phyloP scores from a whole-genome alignment of 306 rosid genomes.

The Medicago truncatula region DNA sequence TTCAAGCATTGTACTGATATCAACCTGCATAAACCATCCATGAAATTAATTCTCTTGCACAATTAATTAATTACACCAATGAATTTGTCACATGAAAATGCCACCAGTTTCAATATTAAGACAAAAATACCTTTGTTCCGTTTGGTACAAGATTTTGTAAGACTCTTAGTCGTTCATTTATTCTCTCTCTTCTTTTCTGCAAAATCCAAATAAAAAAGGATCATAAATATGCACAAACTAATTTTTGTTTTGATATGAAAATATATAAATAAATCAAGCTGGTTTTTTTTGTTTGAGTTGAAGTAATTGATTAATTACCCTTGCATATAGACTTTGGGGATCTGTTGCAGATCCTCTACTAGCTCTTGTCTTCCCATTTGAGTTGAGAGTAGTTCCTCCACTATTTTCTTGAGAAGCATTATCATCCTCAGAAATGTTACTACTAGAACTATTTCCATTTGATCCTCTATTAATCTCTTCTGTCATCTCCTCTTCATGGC shows the following conservation, averaged over 20 bases:
- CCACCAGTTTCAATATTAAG: background rate
- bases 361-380: constrained; percentile 73
- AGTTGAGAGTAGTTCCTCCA: constrained; percentile 55
- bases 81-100: background rate
- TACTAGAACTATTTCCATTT: constrained; percentile 60
- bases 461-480: constrained; percentile 55
- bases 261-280: background rate
- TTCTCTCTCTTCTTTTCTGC: constrained; percentile 96
- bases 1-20: constrained; percentile 98
- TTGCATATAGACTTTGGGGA: constrained; percentile 96
- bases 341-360: constrained; percentile 93
- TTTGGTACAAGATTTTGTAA: constrained; percentile 87
- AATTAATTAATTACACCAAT: background rate
- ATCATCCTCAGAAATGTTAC: constrained; percentile 75
- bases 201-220: constrained; percentile 32
- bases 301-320: constrained; percentile 54
- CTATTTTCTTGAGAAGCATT: constrained; percentile 61
- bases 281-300: too few species aligned
- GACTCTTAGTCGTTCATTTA: constrained; percentile 76
- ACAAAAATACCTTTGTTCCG: constrained; percentile 74
- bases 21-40: constrained; percentile 59
- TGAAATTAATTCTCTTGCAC: constrained; percentile 27
- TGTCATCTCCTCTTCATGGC: constrained; percentile 44
- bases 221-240: background rate
- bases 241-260: background rate